Conservation (phyloP, 2,329 filamentous ascomycete genomes). For the Paramyrothecium roridum region DNA sequence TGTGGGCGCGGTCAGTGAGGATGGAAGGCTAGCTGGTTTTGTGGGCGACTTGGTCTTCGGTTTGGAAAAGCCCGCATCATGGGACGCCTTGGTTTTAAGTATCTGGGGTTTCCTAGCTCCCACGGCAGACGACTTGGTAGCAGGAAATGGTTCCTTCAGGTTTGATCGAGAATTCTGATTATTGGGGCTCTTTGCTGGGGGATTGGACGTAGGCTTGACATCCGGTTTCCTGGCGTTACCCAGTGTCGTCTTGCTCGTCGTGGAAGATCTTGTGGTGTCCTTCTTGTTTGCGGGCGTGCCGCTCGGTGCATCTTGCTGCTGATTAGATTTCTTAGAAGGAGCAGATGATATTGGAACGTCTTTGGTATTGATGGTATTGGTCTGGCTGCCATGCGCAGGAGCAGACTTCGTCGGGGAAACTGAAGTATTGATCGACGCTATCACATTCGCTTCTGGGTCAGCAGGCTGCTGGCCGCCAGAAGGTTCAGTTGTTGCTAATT, state of each 20-base stretch:
- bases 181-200: conserved; percentile 14
- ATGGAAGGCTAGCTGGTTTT: conserved; percentile 62
- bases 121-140: conserved; percentile 12
- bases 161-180: conserved; percentile 11
- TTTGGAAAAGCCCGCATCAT: conserved; percentile 47
- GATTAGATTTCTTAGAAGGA: too few relatives aligned
- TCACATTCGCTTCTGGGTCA: conserved; percentile 4
- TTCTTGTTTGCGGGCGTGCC: too few relatives aligned
- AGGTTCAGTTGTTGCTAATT: background rate
- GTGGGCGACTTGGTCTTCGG: conserved; percentile 67
- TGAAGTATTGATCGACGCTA: too few relatives aligned
- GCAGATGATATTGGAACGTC: too few relatives aligned
- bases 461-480: conserved; percentile 1
- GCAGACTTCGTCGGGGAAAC: too few relatives aligned
- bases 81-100: conserved; percentile 33
- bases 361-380: too few relatives aligned
- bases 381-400: too few relatives aligned
- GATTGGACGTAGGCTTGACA: conserved; percentile 25
- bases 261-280: too few relatives aligned
- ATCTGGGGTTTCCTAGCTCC: conserved; percentile 39
- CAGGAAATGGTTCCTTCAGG: conserved; percentile 25
- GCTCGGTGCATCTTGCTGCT: too few relatives aligned
- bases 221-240: too few relatives aligned
- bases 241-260: too few relatives aligned
- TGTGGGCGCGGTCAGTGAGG: conserved; percentile 67